Evolutionary conservation across 805 yeast species (phyloP).

Genomic region (Millerozyma miso): DNA sequence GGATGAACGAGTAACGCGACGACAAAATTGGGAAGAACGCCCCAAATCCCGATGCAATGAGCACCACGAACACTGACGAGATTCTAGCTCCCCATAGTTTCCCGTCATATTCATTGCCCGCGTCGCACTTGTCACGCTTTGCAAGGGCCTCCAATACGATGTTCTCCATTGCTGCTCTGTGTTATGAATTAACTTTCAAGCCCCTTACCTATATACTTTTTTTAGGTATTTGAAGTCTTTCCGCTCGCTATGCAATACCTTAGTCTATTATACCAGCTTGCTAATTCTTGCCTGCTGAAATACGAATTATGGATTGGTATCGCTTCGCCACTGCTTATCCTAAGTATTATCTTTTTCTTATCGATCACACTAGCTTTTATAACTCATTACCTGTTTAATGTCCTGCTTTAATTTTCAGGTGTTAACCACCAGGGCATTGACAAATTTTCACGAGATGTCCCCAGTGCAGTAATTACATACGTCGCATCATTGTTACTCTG

Average conservation of each 20-base stretch:
- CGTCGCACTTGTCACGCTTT: conserved; percentile 34
- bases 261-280: too few species aligned
- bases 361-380: too few species aligned
- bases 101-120: conserved; percentile 44
- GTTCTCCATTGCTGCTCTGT: neutral
- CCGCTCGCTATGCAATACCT: too few species aligned
- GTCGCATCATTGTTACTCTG: too few species aligned
- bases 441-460: neutral
- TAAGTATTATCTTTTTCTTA: too few species aligned
- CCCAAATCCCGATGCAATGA: conserved; percentile 51
- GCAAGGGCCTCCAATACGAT: conserved; percentile 35
- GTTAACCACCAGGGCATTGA: neutral
- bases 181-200: too few species aligned
- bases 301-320: too few species aligned
- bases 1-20: conserved; percentile 53
- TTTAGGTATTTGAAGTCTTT: neutral
- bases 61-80: conserved; percentile 59
- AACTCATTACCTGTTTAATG: too few species aligned
- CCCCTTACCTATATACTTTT: neutral
- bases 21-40: conserved; percentile 60
- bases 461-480: neutral
- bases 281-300: too few species aligned
- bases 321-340: too few species aligned
- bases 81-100: conserved; percentile 45
- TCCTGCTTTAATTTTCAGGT: too few species aligned